Evolutionary conservation across 495 filamentous ascomycete species (phyloP).

Genomic region (Tuber brumale): DNA sequence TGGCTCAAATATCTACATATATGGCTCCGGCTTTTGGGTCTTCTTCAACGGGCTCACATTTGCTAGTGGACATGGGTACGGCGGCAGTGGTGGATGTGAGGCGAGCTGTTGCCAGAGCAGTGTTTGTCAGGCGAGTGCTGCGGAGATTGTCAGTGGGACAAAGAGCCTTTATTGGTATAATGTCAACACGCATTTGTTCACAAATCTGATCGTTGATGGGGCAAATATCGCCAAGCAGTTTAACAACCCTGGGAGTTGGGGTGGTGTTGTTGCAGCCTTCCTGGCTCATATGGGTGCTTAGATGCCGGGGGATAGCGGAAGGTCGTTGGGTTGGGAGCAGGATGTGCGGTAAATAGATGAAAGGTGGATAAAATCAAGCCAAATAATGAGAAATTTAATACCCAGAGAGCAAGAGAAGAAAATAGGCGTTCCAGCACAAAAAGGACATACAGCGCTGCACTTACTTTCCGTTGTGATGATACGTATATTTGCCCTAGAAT

Average conservation of each 20-base stretch:
- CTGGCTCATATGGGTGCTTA: slow-evolving; percentile 18
- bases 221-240: slow-evolving; percentile 13
- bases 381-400: not conserved
- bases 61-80: slow-evolving; percentile 21
- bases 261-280: slow-evolving; percentile 51
- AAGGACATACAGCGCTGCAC: not conserved
- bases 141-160: slow-evolving; percentile 19
- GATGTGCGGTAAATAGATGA: not conserved
- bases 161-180: slow-evolving; percentile 31
- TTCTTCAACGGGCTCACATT: slow-evolving; percentile 56
- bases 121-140: slow-evolving; percentile 16
- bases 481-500: not conserved
- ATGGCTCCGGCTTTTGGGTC: slow-evolving; percentile 66
- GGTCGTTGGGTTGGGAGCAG: not conserved
- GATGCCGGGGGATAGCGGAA: not conserved
- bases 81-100: slow-evolving; percentile 43
- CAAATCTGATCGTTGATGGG: slow-evolving; percentile 34
- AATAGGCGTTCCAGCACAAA: not conserved
- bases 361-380: not conserved
- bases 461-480: not conserved
- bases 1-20: slow-evolving; percentile 55
- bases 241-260: slow-evolving; percentile 53
- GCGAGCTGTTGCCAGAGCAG: slow-evolving; percentile 31
- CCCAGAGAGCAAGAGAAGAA: not conserved
- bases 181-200: slow-evolving; percentile 34